Base-by-base conservation (phyloP, 1,284 basidiomycete genomes). In the Rhodotorula sp. region DNA sequence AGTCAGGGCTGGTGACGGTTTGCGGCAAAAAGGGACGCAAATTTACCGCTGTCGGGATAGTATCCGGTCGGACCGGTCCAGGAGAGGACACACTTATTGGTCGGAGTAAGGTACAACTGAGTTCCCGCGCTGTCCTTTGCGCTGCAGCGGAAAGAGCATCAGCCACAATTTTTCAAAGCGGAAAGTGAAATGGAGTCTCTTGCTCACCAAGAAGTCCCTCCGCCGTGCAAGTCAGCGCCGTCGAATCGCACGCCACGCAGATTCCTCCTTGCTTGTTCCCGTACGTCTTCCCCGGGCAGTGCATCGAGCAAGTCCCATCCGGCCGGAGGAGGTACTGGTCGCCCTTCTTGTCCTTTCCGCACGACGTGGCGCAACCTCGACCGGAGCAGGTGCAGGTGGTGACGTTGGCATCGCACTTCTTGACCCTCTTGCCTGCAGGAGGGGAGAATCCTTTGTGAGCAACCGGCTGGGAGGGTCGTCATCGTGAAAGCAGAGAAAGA, bases 341-440 rank as follows among this genome's bases (percentile, higher is more conserved):
- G 46, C 59, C 51, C n/a, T 52, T 52, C 51, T n/a, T 52, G 51
- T 52, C 51, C n/a, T 52, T 52, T 6, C 51, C 51, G 51, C 51
- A 52, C 2, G 51, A 52, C 14, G 51, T 52, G 3, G 51, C 51
- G 21, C 51, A 52, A 23, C 51, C 51, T 21, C 12, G 21, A 26
- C 51, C 51, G 23, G 51, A 52, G 21, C 51, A 52, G n/a, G 51
- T 52, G 51, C 51, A 52, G 23, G 51, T 52, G 8, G 51, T n/a
- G 21, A 52, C 51, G 51, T 52, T 52, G 21, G 51, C 51, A 23
- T 52, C n/a, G 51, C 51, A 52, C 51, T 52, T 52, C 23, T 14
- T 21, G 21, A 52, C 51, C 21, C 8, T 14, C 23, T 52, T 21
- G 21, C 23, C 51, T 52, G 51, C 51, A 10, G n/a, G 2, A 5